These are phyloP conservation scores for Hymenoscyphus repandus DNA, from an alignment of 2,329 filamentous ascomycete genomes.

Conservation along the genomic window DNA sequence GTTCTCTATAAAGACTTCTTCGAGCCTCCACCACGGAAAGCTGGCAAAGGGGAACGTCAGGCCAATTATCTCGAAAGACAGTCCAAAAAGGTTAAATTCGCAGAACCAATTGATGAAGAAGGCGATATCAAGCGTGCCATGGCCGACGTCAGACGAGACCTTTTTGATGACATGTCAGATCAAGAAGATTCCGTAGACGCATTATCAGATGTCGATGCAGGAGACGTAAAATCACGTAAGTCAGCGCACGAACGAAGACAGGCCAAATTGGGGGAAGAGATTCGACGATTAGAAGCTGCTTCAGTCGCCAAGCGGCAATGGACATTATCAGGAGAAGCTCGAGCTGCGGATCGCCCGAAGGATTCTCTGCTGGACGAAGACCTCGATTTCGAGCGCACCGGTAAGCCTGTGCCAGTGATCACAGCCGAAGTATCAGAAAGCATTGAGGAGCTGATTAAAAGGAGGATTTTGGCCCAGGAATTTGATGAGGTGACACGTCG, in stretches of 20 bases:
- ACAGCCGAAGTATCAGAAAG: conserved; percentile 85
- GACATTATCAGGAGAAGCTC: conserved; percentile 84
- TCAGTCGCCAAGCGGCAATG: conserved; percentile 88
- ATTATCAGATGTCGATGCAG: conserved; percentile 60
- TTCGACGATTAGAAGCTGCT: conserved; percentile 81
- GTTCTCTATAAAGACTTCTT: conserved; percentile 94
- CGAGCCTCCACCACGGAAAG: conserved; percentile 73
- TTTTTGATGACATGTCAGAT: conserved; percentile 77
- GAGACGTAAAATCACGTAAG: conserved; percentile 65
- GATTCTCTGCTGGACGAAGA: conserved; percentile 95
- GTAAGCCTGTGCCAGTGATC: conserved; percentile 91
- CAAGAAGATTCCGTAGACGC: conserved; percentile 59
- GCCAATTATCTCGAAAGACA: conserved; percentile 34
- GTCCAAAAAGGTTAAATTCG: conserved; percentile 34
- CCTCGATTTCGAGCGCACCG: conserved; percentile 89
- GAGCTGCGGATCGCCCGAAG: conserved; percentile 72
- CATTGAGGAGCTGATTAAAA: conserved; percentile 91
- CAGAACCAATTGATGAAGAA: conserved; percentile 44
- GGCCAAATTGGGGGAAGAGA: conserved; percentile 82
- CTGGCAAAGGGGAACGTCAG: conserved; percentile 46
- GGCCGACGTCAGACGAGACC: conserved; percentile 77
- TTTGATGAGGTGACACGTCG: conserved; percentile 89
- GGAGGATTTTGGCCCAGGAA: conserved; percentile 80
- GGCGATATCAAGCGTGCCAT: conserved; percentile 77
- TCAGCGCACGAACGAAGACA: conserved; percentile 85